Base-by-base conservation (phyloP, 73 alveolate genomes). In the Stentor roeselii region DNA sequence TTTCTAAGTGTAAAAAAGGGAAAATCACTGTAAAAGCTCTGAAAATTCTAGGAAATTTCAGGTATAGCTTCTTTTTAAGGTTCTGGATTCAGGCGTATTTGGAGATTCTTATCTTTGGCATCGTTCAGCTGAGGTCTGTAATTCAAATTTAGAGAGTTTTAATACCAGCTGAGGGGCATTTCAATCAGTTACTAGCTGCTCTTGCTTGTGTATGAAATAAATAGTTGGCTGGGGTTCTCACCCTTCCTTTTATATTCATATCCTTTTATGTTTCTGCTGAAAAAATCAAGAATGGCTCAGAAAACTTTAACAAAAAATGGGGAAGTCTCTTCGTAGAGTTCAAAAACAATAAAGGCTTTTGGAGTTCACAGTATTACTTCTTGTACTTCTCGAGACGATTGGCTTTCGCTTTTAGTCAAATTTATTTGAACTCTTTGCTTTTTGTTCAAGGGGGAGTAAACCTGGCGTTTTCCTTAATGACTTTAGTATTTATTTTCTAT, bases 301-400 rank as follows among this genome's bases (percentile, higher is more conserved):
- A 67, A 67, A 1, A 67, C 41, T 21, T 21, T 15, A 0, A 30
- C 15, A 21, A 67, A 67, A 67, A 67, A 67, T 50, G 67, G 67
- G 67, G 80, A 1, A 21, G 41, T 11, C 2, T 67, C 1, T 67
- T 27, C 34, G n/a, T 21, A 15, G 80, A 67, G 2, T 67, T 67
- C 41, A 67, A 67, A 32, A 67, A 30, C 37, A 67, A 67, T 34
- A 67, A 67, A 67, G 80, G 80, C n/a, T 67, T 67, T 34, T 21
- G n/a, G 80, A 67, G 80, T 32, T 21, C 80, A n/a, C 80, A 67
- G 37, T 67, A 67, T 67, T 67, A 67, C 34, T 11, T 32, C 0
- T 21, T 67, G 1, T 67, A 67, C 42, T 67, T 67, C 34, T 15
- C 42, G 21, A n/a, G 80, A 67, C 37, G 80, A 1, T 34, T 32